These are phyloP conservation scores for Firmiana major DNA, from an alignment of 345 rosid genomes.

Conservation along the genomic window DNA sequence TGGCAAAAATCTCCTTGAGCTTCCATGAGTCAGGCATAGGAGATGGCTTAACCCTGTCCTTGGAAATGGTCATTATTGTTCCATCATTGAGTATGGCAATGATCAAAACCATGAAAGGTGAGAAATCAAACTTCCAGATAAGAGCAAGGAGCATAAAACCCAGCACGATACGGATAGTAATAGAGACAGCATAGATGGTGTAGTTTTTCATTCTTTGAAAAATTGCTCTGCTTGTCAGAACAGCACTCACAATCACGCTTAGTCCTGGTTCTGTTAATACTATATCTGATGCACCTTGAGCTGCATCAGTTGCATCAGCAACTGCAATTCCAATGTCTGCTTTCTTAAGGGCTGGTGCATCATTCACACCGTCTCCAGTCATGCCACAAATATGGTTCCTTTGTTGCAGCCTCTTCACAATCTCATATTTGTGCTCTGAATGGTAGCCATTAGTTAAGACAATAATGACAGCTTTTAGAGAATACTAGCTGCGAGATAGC, in stretches of 20 bases:
- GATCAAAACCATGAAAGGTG: conserved; percentile 36
- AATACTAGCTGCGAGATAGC: not conserved
- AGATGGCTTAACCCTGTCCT: conserved; percentile 24
- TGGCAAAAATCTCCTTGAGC: conserved; percentile 75
- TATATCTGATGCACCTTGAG: conserved; percentile 63
- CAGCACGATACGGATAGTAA: conserved; percentile 62
- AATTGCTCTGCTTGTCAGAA: conserved; percentile 69
- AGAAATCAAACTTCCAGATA: conserved; percentile 33
- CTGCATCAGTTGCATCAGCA: conserved; percentile 71
- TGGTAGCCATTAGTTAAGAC: not conserved
- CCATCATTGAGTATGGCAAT: conserved; percentile 33
- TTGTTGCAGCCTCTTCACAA: conserved; percentile 62
- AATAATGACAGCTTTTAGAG: conserved; percentile 10
- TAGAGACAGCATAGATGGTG: conserved; percentile 71
- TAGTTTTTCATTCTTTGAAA: conserved; percentile 80
- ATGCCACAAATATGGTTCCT: conserved; percentile 58
- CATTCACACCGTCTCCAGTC: conserved; percentile 67
- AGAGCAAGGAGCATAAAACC: conserved; percentile 33
- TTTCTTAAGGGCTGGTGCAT: conserved; percentile 68
- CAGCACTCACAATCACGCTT: conserved; percentile 70
- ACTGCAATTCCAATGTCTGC: conserved; percentile 70
- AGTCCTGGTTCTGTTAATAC: conserved; percentile 73
- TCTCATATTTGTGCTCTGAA: conserved; percentile 53
- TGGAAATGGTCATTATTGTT: conserved; percentile 24
- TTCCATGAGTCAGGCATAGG: conserved; percentile 24